Evolutionary conservation across 164 flowering plant species (phyloP), one percentile per base, ranked within the genome.

Genomic region (Echeveria elegans): DNA sequence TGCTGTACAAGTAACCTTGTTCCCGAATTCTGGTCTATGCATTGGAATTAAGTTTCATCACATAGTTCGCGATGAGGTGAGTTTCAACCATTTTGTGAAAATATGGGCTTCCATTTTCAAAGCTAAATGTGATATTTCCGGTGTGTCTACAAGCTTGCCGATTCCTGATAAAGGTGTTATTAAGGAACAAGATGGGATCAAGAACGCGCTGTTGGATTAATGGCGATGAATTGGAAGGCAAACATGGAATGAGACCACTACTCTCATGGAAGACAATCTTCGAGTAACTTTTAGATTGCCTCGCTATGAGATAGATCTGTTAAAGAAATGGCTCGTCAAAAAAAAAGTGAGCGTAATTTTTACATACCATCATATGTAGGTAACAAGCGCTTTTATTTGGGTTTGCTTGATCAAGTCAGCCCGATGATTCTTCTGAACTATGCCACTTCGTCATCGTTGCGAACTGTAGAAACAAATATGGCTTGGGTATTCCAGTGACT

Each of bases 311-410:
- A 34, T 34, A n/a, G n/a, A 8, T 11, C 45, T 7, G 45, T 74
- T 81, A 10, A 74, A 75, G 31, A 40, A 63, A 16, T 69, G 60
- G 66, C n/a, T n/a, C n/a, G n/a, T n/a, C n/a, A n/a, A n/a, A n/a
- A n/a, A n/a, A n/a, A n/a, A n/a, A n/a, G n/a, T n/a, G n/a, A n/a
- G n/a, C n/a, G 68, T 79, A 8, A 2, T 18, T 68, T 14, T 79
- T n/a, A n/a, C n/a, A n/a, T n/a, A n/a, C n/a, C 86, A 0, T 63
- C 80, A 0, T 86, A 12, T 11, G 45, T 40, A 2, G n/a, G 45
- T 40, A 40, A 40, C 45, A 2, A 8, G 77, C 15, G 83, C 87
- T 0, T 76, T 70, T 23, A 65, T 72, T 1, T 81, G 88, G 86
- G 71, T 62, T 19, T 79, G 87, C 37, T 11, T 79, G 47, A 38